Evolutionary conservation across 1,139 yeast species (phyloP), one percentile per base, ranked within the genome.

Genomic region (Geotrichum carabidarum): DNA sequence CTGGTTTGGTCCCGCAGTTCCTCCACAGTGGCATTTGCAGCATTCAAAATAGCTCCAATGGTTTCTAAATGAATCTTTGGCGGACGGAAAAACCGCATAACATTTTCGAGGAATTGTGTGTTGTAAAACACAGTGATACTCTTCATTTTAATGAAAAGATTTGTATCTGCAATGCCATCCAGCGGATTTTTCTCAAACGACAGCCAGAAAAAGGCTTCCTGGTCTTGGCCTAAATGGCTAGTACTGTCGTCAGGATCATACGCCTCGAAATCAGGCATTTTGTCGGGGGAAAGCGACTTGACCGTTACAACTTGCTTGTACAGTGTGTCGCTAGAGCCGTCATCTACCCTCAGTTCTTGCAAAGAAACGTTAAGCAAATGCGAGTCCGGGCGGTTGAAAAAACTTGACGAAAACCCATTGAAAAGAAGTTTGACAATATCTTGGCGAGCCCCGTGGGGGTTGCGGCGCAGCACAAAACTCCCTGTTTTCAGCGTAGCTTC

Each of bases 1-100:
- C 98, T 77, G 0, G 99, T 93, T 67, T 90, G 96, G 32, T 85
- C 78, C 0, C 96, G 83, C 59, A 94, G 74, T 1, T 95, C 97
- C 67, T 90, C 96, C 57, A 94, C 86, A 0, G 97, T 90, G 0
- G 93, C 90, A 60, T 91, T 96, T 0, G 99, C 99, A 0, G 96
- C 98, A 68, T 83, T 86, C 82, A 94, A 82, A 32, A 94, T 82
- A 5, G 95, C 95, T 34, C 93, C 95, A 41, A 94, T 82, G 0
- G 98, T 90, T 65, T 90, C 96, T 57, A 85, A 74, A 64, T 91
- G 96, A 38, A 83, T 82, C 57, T 82, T 82, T 12, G 97, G 96
- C 1, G 98, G 96, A 47, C 79, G 82, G 74, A 94, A 93, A 65
- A 94, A 93, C 55, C 70, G 72, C 12, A 79, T 76, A 48, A 93